Evolutionary conservation across 1,284 basidiomycete genomes (phyloP), one percentile per base, ranked within the genome.

Genomic region (Ceratobasidium sp.): DNA sequence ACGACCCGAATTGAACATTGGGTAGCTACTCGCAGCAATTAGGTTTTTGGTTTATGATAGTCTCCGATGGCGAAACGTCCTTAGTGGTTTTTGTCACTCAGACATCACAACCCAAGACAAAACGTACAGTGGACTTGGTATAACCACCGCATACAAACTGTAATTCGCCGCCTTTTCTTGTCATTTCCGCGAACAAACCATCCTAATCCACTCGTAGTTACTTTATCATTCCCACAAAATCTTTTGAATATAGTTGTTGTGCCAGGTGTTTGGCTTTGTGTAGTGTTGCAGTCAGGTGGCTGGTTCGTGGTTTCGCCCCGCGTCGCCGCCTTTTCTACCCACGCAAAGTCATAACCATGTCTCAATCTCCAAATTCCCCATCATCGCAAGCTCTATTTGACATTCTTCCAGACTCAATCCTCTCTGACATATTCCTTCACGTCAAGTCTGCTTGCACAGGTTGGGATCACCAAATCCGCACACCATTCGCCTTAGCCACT

Each of bases 61-160:
- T 40, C 9, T 40, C 9, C 9, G 37, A 40, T 40, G 9, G 76
- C 66, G 15, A 32, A 78, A n/a, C 57, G 1, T 59, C 52, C n/a
- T 32, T 22, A n/a, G n/a, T 9, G 22, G n/a, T 56, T 25, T 22
- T 4, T 5, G 22, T 40, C 37, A 40, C 37, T 9, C 9, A 5
- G 37, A 40, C 22, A 22, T 11, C 22, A 19, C 11, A 25, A 29
- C 25, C 25, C 25, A 29, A 29, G 25, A 64, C 32, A 29, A 77
- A 43, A 84, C 87, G 76, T 76, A 95, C 92, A 92, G 97, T 95
- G 81, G 91, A 92, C 29, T 95, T 95, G 75, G 95, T 91, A 83
- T 98, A 3, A 98, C 94, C 1, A 97, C 92, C 29, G 94, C 93
- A 82, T 92, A 93, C 68, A 94, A 81, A 56, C 91, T 85, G 83